These are phyloP conservation scores for Carex kokanica DNA, from an alignment of 176 grass and related monocot species.

Conservation along the genomic window DNA sequence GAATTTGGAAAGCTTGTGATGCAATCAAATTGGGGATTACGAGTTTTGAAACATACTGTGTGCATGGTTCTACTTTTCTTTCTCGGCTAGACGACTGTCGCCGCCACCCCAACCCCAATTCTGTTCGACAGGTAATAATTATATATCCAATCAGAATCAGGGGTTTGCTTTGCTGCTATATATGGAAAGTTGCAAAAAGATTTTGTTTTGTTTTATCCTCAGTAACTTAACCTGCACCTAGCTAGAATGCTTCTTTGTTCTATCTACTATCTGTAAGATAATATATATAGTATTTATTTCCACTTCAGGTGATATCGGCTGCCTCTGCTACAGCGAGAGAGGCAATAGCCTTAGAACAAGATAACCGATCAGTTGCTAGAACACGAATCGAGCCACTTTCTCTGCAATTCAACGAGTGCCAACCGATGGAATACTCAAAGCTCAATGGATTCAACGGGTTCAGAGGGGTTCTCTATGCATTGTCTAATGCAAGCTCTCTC, in stretches of 20 bases:
- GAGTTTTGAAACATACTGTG: conserved; percentile 70
- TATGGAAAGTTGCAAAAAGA: background rate
- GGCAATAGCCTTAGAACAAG: conserved; percentile 64
- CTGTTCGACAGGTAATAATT: conserved; percentile 56
- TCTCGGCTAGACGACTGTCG: conserved; percentile 61
- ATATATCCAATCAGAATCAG: background rate
- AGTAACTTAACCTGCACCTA: background rate
- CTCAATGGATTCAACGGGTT: conserved; percentile 86
- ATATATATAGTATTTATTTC: background rate
- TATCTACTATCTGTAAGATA: background rate
- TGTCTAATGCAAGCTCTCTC: conserved; percentile 78
- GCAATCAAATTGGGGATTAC: conserved; percentile 74
- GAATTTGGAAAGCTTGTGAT: conserved; percentile 88
- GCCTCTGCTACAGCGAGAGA: conserved; percentile 55
- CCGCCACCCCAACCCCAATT: conserved; percentile 45
- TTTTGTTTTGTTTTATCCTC: background rate
- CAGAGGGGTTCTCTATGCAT: conserved; percentile 67
- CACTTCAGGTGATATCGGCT: conserved; percentile 52
- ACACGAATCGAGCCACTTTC: conserved; percentile 60
- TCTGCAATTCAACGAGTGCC: conserved; percentile 51
- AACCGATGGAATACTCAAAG: conserved; percentile 47
- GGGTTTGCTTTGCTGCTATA: background rate
- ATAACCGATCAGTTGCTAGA: conserved; percentile 61
- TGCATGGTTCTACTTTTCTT: conserved; percentile 40
- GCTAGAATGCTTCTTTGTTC: background rate